These are phyloP conservation scores for Paradendryphiella salina DNA, from an alignment of 2,329 filamentous ascomycete genomes.

Conservation along the genomic window DNA sequence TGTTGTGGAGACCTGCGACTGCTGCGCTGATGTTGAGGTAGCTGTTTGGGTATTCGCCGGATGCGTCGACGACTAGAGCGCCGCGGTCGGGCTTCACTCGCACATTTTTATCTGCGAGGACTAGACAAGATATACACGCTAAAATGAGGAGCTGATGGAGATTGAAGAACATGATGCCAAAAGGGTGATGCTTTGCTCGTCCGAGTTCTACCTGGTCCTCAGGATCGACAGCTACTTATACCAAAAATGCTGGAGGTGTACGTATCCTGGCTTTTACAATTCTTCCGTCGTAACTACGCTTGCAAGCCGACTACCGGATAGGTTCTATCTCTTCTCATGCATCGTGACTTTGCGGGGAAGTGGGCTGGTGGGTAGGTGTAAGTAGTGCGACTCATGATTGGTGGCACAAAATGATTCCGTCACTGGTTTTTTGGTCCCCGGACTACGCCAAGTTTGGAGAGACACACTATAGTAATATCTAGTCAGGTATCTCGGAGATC, in stretches of 20 bases:
- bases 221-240: conserved; percentile 3
- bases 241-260: neutral
- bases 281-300: conserved; percentile 4
- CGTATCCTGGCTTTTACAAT: neutral
- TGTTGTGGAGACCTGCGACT: conserved; percentile 18
- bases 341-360: conserved; percentile 10
- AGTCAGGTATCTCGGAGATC: neutral
- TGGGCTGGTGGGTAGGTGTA: neutral
- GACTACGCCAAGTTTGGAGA: conserved; percentile 10
- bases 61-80: conserved; percentile 25
- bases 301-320: neutral
- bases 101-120: conserved; percentile 16
- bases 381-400: conserved; percentile 9
- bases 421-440: conserved; percentile 1
- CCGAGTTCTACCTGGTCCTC: neutral
- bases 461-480: neutral
- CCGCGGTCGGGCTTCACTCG: conserved; percentile 17
- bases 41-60: conserved; percentile 17
- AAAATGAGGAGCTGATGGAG: neutral
- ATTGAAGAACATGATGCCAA: neutral
- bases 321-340: neutral
- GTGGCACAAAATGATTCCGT: conserved; percentile 10
- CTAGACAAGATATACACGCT: neutral
- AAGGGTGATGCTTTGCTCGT: neutral
- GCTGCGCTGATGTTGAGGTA: conserved; percentile 23